Evolutionary conservation across 176 grass and related monocot species (phyloP).

Genomic region (Rhynchospora breviuscula): DNA sequence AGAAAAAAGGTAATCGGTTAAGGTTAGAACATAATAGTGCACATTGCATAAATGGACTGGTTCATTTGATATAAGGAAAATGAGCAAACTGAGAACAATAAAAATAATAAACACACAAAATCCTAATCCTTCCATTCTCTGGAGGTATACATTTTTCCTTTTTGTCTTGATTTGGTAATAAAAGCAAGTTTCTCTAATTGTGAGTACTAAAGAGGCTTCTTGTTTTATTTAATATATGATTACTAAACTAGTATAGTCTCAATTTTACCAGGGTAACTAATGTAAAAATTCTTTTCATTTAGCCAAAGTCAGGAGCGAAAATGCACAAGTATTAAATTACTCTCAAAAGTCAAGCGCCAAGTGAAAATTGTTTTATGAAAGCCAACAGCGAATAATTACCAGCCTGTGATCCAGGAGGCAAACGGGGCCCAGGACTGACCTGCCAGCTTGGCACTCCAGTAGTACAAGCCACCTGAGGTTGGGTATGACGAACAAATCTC

Average conservation of each 20-base stretch:
- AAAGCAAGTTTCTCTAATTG: not conserved
- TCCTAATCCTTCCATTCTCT: not conserved
- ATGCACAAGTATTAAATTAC: not conserved
- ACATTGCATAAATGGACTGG: not conserved
- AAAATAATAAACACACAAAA: not conserved
- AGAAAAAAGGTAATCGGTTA: not conserved
- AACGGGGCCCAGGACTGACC: slow-evolving; percentile 68
- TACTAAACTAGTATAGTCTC: not conserved
- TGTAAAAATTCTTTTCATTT: not conserved
- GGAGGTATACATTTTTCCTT: not conserved
- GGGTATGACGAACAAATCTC: slow-evolving; percentile 98
- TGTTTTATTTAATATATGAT: not conserved
- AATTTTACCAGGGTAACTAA: not conserved
- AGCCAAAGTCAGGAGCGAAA: not conserved
- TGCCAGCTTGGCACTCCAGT: slow-evolving; percentile 84
- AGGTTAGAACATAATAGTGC: not conserved
- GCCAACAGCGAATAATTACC: slow-evolving; percentile 32
- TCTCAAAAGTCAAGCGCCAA: not conserved
- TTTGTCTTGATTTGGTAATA: not conserved
- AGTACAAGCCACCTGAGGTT: slow-evolving; percentile 83
- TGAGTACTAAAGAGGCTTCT: not conserved
- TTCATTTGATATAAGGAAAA: not conserved
- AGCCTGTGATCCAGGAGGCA: slow-evolving; percentile 86
- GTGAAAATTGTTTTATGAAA: not conserved
- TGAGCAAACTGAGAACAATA: not conserved